phyloP scores from a whole-genome alignment of 805 yeast species.

The Teunomyces funiuensis region DNA sequence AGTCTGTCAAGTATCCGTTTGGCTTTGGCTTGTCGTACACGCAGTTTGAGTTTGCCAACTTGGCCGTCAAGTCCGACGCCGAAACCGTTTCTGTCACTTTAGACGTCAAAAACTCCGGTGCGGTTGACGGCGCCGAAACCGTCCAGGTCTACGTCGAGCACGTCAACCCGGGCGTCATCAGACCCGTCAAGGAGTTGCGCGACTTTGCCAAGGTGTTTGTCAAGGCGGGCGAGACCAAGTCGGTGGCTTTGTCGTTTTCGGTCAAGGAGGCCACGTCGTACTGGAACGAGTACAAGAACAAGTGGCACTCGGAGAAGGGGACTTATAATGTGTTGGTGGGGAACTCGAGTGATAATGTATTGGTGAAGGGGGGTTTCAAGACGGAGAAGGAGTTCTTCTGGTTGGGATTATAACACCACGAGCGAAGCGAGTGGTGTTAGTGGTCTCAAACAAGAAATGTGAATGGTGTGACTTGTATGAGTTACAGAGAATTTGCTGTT shows the following conservation, averaged over 20 bases:
- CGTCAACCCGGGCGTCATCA: slow-evolving; percentile 36
- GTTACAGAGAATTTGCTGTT: too few species aligned
- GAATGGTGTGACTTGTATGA: too few species aligned
- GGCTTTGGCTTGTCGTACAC: slow-evolving; percentile 66
- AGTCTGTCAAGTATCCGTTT: slow-evolving; percentile 55
- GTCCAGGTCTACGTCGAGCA: slow-evolving; percentile 54
- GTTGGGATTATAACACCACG: slow-evolving; percentile 10
- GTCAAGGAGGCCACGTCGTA: slow-evolving; percentile 53
- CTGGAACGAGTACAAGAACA: slow-evolving; percentile 48
- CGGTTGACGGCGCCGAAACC: slow-evolving; percentile 50
- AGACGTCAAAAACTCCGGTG: slow-evolving; percentile 49
- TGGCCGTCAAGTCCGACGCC: slow-evolving; percentile 29
- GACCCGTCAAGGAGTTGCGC: slow-evolving; percentile 62
- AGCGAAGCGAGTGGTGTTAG: too few species aligned
- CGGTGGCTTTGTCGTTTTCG: slow-evolving; percentile 38
- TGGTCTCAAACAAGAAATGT: too few species aligned
- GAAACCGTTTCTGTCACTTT: slow-evolving; percentile 33
- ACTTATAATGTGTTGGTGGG: slow-evolving; percentile 51
- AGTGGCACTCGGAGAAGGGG: slow-evolving; percentile 56
- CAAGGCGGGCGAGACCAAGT: slow-evolving; percentile 42
- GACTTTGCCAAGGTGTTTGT: slow-evolving; percentile 53
- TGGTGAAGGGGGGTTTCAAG: slow-evolving; percentile 16
- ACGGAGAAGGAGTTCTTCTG: slow-evolving; percentile 14
- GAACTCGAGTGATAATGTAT: slow-evolving; percentile 31
- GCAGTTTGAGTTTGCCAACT: slow-evolving; percentile 41